Evolutionary conservation across 495 filamentous ascomycete species (phyloP).

Genomic region (Bacidia rubella): DNA sequence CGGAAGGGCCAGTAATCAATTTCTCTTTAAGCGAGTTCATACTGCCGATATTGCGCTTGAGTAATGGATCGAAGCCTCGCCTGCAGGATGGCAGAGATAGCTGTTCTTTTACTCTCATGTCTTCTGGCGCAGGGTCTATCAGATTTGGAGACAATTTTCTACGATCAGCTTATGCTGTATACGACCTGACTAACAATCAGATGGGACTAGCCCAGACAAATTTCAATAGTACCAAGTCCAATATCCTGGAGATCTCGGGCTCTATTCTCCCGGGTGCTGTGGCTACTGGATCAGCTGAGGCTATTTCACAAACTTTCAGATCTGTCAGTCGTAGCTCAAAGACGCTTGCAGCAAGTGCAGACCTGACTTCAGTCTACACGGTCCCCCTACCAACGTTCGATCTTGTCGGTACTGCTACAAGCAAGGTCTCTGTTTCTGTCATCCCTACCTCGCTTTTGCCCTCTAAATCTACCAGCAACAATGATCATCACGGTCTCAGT

Average conservation of each 20-base stretch:
- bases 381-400: constrained; percentile 11
- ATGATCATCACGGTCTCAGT: too few species aligned
- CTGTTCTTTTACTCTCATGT: constrained; percentile 54
- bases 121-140: constrained; percentile 43
- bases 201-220: constrained; percentile 64
- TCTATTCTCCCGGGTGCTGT: constrained; percentile 50
- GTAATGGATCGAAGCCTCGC: constrained; percentile 31
- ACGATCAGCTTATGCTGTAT: constrained; percentile 72
- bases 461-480: too few species aligned
- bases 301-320: constrained; percentile 20
- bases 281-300: constrained; percentile 42
- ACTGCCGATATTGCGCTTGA: constrained; percentile 36
- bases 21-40: constrained; percentile 56
- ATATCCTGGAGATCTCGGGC: constrained; percentile 56
- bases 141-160: constrained; percentile 79
- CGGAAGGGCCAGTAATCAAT: constrained; percentile 38
- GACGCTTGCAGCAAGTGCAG: constrained; percentile 12
- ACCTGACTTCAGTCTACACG: background rate
- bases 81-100: constrained; percentile 46
- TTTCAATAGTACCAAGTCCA: constrained; percentile 49
- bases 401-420: constrained; percentile 2
- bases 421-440: too few species aligned
- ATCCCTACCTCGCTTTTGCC: too few species aligned
- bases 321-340: constrained; percentile 7
- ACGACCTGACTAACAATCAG: constrained; percentile 66